phyloP scores from a whole-genome alignment of 768 basidiomycete genomes.

The Lactarius deliciosus region DNA sequence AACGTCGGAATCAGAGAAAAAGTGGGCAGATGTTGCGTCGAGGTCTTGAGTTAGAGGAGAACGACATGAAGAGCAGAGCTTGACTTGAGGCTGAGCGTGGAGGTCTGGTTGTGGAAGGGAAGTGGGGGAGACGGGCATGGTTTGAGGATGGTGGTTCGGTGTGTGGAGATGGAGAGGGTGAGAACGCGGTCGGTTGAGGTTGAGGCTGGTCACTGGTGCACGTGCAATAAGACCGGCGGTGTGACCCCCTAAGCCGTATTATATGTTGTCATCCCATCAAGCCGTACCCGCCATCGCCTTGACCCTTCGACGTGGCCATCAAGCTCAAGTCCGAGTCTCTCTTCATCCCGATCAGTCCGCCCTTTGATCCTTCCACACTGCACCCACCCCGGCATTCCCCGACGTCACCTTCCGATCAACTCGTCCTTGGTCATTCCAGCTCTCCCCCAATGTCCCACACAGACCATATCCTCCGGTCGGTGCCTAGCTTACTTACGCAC shows the following conservation, averaged over 20 bases:
- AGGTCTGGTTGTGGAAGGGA: constrained; percentile 22
- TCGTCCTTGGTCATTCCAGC: too few species aligned
- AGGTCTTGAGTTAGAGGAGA: constrained; percentile 28
- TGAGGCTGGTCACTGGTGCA: constrained; percentile 14
- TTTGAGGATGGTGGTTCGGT: too few species aligned
- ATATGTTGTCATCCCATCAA: background rate
- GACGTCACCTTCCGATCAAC: background rate
- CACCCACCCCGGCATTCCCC: background rate
- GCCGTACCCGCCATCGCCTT: too few species aligned
- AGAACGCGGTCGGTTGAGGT: background rate
- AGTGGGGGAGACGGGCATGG: constrained; percentile 21
- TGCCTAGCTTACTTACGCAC: too few species aligned
- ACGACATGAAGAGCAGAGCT: constrained; percentile 27
- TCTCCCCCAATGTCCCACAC: too few species aligned
- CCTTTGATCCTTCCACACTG: background rate
- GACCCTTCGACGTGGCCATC: background rate
- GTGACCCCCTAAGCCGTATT: background rate
- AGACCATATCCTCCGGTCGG: too few species aligned
- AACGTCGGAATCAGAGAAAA: constrained; percentile 23
- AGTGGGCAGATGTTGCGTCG: constrained; percentile 16
- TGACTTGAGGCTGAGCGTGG: constrained; percentile 24
- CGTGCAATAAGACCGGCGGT: constrained; percentile 10
- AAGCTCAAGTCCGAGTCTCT: background rate
- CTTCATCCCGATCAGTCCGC: background rate
- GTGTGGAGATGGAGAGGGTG: constrained; percentile 10